These are phyloP conservation scores for Phoma sp. DNA, from an alignment of 2,329 filamentous ascomycete genomes.

Conservation along the genomic window DNA sequence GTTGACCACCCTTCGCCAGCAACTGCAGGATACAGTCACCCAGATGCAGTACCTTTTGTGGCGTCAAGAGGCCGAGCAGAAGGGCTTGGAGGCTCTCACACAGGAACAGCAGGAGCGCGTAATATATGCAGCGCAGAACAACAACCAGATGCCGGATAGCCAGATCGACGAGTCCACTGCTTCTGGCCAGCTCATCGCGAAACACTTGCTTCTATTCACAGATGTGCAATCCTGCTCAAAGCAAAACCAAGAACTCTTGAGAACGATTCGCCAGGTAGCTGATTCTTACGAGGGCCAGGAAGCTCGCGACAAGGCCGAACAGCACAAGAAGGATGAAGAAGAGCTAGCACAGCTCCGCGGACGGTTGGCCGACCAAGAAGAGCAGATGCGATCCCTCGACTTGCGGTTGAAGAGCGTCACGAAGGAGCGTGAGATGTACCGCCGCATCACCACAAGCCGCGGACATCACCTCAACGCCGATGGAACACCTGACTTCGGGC, in stretches of 20 bases:
- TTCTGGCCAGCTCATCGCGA: slow-evolving; percentile 86
- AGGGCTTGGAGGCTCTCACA: slow-evolving; percentile 74
- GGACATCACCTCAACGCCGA: slow-evolving; percentile 63
- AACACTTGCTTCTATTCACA: slow-evolving; percentile 88
- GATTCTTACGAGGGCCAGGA: slow-evolving; percentile 92
- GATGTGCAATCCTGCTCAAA: slow-evolving; percentile 82
- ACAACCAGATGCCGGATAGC: slow-evolving; percentile 75
- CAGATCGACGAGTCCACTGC: slow-evolving; percentile 72
- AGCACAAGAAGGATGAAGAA: slow-evolving; percentile 64
- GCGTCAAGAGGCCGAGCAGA: slow-evolving; percentile 81
- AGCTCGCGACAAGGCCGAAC: slow-evolving; percentile 65
- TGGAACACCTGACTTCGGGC: slow-evolving; percentile 31
- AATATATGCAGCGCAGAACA: slow-evolving; percentile 69
- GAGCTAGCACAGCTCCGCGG: slow-evolving; percentile 76
- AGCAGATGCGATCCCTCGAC: slow-evolving; percentile 82
- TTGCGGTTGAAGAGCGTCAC: slow-evolving; percentile 91
- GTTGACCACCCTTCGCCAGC: slow-evolving; percentile 78
- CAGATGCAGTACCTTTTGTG: slow-evolving; percentile 91
- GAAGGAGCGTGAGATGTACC: slow-evolving; percentile 96
- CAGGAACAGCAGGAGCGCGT: slow-evolving; percentile 76
- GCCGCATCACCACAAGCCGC: slow-evolving; percentile 84
- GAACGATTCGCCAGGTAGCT: slow-evolving; percentile 81
- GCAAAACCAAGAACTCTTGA: slow-evolving; percentile 84
- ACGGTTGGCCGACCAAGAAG: slow-evolving; percentile 77
- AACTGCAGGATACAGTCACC: slow-evolving; percentile 85